These are phyloP conservation scores for Trematosphaeria pertusa DNA, from an alignment of 2,329 filamentous ascomycete species.

Conservation along the genomic window DNA sequence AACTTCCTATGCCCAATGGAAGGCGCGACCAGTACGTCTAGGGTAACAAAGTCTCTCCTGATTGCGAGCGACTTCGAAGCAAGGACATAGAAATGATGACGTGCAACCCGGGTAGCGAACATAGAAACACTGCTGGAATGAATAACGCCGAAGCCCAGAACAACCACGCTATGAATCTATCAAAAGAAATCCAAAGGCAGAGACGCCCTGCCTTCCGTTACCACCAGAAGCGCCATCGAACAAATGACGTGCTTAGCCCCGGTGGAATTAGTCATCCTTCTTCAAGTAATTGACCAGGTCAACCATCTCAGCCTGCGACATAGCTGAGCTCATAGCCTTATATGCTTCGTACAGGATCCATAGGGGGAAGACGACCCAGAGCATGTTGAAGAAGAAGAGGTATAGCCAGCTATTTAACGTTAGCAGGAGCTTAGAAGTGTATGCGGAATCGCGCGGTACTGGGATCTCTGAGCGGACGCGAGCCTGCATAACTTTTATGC, in stretches of 20 bases:
- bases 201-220: too few relatives aligned
- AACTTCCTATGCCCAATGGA: too few relatives aligned
- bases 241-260: too few relatives aligned
- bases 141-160: not conserved
- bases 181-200: too few relatives aligned
- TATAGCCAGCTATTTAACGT: constrained; percentile 60
- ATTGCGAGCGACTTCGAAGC: not conserved
- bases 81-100: not conserved
- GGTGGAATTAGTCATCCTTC: constrained; percentile 31
- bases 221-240: too few relatives aligned
- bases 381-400: constrained; percentile 68
- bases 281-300: constrained; percentile 48
- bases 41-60: not conserved
- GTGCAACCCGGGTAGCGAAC: not conserved
- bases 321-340: constrained; percentile 50
- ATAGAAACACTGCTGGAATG: not conserved
- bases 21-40: not conserved
- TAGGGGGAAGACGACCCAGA: constrained; percentile 67
- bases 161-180: not conserved
- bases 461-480: too few relatives aligned
- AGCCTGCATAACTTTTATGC: too few relatives aligned
- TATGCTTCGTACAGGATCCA: constrained; percentile 64
- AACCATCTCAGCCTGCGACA: constrained; percentile 47
- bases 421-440: constrained; percentile 1
- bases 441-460: not conserved